Conservation (phyloP, 2,329 filamentous ascomycete genomes). For the Colletotrichum gigasporum region DNA sequence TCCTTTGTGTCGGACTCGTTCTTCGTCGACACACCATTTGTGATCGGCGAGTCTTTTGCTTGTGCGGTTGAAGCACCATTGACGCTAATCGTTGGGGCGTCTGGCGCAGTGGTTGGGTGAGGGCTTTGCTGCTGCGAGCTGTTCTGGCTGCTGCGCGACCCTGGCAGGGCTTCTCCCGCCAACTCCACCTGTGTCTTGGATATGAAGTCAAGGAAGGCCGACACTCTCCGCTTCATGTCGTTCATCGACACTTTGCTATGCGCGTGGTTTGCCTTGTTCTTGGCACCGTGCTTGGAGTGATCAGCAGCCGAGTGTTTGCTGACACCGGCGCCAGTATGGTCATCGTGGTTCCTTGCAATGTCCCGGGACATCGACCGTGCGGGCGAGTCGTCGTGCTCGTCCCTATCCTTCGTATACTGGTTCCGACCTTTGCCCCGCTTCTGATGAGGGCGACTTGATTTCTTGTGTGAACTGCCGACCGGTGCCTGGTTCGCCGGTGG, state of each 20-base stretch:
- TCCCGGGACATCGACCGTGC: slow-evolving; percentile 64
- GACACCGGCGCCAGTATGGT: slow-evolving; percentile 42
- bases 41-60: background rate
- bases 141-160: slow-evolving; percentile 45
- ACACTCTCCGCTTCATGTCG: slow-evolving; percentile 86
- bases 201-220: slow-evolving; percentile 89
- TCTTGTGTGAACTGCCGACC: slow-evolving; percentile 64
- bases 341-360: slow-evolving; percentile 54
- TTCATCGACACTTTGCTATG: slow-evolving; percentile 81
- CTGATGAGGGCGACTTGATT: slow-evolving; percentile 69
- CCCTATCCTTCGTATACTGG: slow-evolving; percentile 83
- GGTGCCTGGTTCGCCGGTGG: slow-evolving; percentile 51
- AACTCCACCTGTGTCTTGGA: slow-evolving; percentile 88
- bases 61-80: slow-evolving; percentile 34
- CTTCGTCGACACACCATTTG: slow-evolving; percentile 30
- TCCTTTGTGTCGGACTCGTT: slow-evolving; percentile 50
- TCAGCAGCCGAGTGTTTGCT: slow-evolving; percentile 44
- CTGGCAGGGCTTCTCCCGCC: slow-evolving; percentile 68
- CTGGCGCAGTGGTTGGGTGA: slow-evolving; percentile 35
- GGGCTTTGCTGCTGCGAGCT: slow-evolving; percentile 35
- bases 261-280: slow-evolving; percentile 60
- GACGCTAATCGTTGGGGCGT: slow-evolving; percentile 27
- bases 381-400: slow-evolving; percentile 68
- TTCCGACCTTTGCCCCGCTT: slow-evolving; percentile 79
- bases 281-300: slow-evolving; percentile 64